phyloP scores from a whole-genome alignment of 495 filamentous ascomycete species.

The Aspergillus cavernicola region DNA sequence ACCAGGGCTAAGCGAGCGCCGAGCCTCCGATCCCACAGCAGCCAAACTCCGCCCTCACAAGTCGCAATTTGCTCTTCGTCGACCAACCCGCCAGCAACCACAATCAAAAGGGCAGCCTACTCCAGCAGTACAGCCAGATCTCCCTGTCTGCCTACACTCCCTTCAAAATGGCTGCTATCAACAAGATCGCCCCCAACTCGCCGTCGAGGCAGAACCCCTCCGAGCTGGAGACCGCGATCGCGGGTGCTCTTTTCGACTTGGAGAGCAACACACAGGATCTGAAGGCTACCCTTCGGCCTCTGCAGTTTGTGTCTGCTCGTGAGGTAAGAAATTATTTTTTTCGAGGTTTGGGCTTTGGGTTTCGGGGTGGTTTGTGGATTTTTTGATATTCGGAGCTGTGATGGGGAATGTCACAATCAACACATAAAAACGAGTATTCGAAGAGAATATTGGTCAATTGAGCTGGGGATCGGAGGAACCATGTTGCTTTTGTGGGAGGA shows the following conservation, averaged over 20 bases:
- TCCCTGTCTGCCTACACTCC: slow-evolving; percentile 30
- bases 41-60: slow-evolving; percentile 11
- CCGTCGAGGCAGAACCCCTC: slow-evolving; percentile 88
- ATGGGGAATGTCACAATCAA: not conserved
- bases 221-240: slow-evolving; percentile 92
- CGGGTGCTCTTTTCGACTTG: slow-evolving; percentile 92
- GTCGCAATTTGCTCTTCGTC: slow-evolving; percentile 15
- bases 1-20: slow-evolving; percentile 39
- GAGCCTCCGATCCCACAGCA: slow-evolving; percentile 37
- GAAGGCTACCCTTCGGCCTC: slow-evolving; percentile 84
- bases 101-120: slow-evolving; percentile 31
- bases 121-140: slow-evolving; percentile 41
- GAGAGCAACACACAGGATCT: slow-evolving; percentile 97
- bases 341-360: slow-evolving; percentile 5
- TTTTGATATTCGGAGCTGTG: not conserved
- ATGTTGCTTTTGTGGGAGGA: not conserved
- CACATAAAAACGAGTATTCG: not conserved
- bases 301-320: slow-evolving; percentile 95
- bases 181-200: slow-evolving; percentile 98
- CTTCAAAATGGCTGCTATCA: slow-evolving; percentile 64
- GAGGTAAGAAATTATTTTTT: slow-evolving; percentile 68
- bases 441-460: not conserved
- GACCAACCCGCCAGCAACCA: slow-evolving; percentile 29
- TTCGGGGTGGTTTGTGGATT: not conserved
- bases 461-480: not conserved